These are phyloP conservation scores for Dacryopinax primogenitus DNA, from an alignment of 768 basidiomycete species.

Conservation along the genomic window DNA sequence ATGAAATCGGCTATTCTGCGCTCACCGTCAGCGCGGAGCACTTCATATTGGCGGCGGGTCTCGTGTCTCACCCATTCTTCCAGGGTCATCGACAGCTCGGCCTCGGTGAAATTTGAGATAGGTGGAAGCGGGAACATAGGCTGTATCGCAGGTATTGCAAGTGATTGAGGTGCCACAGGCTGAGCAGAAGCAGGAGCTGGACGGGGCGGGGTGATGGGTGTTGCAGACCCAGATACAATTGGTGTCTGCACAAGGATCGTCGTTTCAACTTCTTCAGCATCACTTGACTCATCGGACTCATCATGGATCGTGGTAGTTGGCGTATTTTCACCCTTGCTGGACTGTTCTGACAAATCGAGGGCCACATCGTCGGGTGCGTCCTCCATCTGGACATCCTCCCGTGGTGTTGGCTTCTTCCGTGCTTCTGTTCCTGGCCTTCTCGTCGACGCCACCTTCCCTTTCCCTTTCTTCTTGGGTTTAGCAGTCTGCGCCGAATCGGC, in stretches of 20 bases:
- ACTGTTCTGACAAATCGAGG: too few relatives aligned
- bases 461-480: neutral
- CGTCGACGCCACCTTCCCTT: neutral
- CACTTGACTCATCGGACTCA: neutral
- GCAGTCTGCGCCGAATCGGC: neutral
- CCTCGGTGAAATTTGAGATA: slow-evolving; percentile 38
- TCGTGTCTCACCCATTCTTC: slow-evolving; percentile 75
- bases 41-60: slow-evolving; percentile 54
- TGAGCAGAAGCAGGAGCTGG: neutral
- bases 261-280: neutral
- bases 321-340: too few relatives aligned
- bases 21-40: slow-evolving; percentile 41
- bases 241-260: neutral
- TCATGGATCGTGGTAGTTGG: too few relatives aligned
- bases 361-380: neutral
- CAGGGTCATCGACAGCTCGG: slow-evolving; percentile 63
- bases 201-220: neutral
- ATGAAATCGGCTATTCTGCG: slow-evolving; percentile 39
- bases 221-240: neutral
- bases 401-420: too few relatives aligned
- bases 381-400: neutral
- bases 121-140: slow-evolving; percentile 20
- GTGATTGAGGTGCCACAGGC: neutral
- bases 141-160: slow-evolving; percentile 1
- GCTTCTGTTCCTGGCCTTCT: neutral